Base-by-base conservation (phyloP, 352 stramenopile genomes). In the Achlya hypogyna region DNA sequence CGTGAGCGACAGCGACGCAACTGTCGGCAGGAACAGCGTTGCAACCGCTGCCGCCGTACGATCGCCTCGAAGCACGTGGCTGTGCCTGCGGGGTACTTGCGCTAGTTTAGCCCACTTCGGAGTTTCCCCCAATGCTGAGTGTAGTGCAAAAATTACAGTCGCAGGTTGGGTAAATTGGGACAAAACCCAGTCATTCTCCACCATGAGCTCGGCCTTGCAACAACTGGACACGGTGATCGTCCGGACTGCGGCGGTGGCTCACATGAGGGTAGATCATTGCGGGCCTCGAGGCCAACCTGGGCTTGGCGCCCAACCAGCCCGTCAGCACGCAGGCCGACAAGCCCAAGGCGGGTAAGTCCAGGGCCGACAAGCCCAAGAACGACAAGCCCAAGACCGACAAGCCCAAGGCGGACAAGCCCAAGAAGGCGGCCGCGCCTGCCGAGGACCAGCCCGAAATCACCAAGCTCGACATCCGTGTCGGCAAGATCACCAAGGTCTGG, bases 381-480 rank as follows among this genome's bases (percentile, higher is more conserved):
- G 93, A 87, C 64, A 96, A 96, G 74, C 77, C 96, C 31, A 86
- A 96, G 75, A 96, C 96, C 65, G 53, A 62, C 16, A 62, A 62
- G 25, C 20, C 8, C 5, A 28, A n/a, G 52, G 8, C 52, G 6
- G 32, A 35, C 54, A 64, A 64, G 54, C 31, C 54, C 12, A 64
- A 54, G 20, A 43, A 47, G 43, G 65, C 75, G 22, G 63, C 72
- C n/a, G 52, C 25, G 40, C 34, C 64, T 18, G 74, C 72, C 69
- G 69, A 74, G 10, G 82, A 88, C 45, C 84, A 95, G 70, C 74
- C 84, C 0, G 86, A 95, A 69, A 93, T 96, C 75, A 93, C 88
- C 64, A 96, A 96, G 74, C 77, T 96, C 31, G 87, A 96, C 76
- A 96, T 97, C 65, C 87, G 88, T 62, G 89, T 97, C 35, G 89